Base-by-base conservation (phyloP, 2,329 filamentous ascomycete species). In the Fusarium incarnatum region DNA sequence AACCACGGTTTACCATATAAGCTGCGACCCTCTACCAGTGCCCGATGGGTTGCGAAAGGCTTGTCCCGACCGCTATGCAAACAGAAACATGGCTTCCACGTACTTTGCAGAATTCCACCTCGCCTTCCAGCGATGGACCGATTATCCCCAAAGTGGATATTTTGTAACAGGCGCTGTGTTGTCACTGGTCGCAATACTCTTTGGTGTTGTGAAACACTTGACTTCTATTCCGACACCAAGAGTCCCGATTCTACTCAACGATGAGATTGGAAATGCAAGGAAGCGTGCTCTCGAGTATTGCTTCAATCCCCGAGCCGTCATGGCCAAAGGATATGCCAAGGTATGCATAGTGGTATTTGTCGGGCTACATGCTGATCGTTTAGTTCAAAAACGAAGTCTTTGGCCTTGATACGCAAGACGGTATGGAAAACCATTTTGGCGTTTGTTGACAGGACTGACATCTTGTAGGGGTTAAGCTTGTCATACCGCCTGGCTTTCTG, bases 381-480 rank as follows among this genome's bases (percentile, higher is more conserved):
- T 15, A 66, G 63, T 66, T 67, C 18, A 67, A 67, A 66, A 66
- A 67, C 0, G 48, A 66, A 22, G 63, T 67, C 11, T 66, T 66
- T 20, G 63, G 63, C 1, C 45, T 66, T 4, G 55, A 66, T 28
- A 66, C 63, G 0, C 62, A 67, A 13, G 63, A 66, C n/a, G 63
- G 63, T 61, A 41, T 4, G 45, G 2, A 4, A 2, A 0, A 7
- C 7, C 6, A 9, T n/a, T 7, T 8, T 2, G 10, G 3, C 0
- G 1, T 7, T n/a, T n/a, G n/a, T n/a, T n/a, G n/a, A n/a, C n/a
- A n/a, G n/a, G n/a, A n/a, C n/a, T n/a, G n/a, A 57, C 10, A 5
- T 3, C 12, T 1, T 1, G 10, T 13, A 67, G 64, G 64, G 1
- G 9, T 67, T 6, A 67, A 67, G 2, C 25, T 67, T 0, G 64